Evolutionary conservation across 2,329 filamentous ascomycete genomes (phyloP), one percentile per base, ranked within the genome.

Genomic region (Coniochaeta hoffmannii): DNA sequence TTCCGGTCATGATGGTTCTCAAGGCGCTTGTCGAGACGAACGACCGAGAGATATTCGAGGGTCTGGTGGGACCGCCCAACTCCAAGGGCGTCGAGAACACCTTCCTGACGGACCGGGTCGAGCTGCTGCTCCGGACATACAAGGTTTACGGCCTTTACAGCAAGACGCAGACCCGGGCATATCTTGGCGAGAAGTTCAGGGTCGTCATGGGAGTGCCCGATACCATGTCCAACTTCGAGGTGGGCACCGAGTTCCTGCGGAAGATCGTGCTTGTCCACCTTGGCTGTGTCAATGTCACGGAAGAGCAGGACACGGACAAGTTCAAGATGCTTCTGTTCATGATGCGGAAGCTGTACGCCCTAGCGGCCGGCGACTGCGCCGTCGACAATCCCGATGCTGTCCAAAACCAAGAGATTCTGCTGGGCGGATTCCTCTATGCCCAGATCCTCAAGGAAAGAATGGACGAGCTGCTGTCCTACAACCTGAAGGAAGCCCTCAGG

Each of bases 351-450:
- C 82, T 99, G 31, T 99, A 99, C 67, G 84, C 92, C 14, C 78
- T 99, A 51, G 93, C 94, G 9, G 91, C 92, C 58, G 92, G 93
- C 55, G 93, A 97, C 61, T 97, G 93, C 69, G 82, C 90, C 4
- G 85, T 92, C 4, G 94, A 99, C 75, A 97, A 99, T 66, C 93
- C 94, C 1, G 94, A 99, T 80, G 90, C 94, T 11, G 87, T 97
- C 17, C 92, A 96, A 65, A 96, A 95, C 70, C 94, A 99, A 68
- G 94, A 99, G 71, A 87, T 97, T 56, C 77, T 99, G 24, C 82
- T 99, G 1, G 93, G 93, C 54, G 93, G 94, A 9, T 96, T 96
- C 67, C 76, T 99, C 12, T 99, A 96, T 68, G 90, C 90, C 55
- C 93, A 94, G 85, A 91, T 99, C 54, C 76, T 99, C 62, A 99